Conservation (phyloP, 2,329 filamentous ascomycete genomes). For the Magnaporthales sp. region DNA sequence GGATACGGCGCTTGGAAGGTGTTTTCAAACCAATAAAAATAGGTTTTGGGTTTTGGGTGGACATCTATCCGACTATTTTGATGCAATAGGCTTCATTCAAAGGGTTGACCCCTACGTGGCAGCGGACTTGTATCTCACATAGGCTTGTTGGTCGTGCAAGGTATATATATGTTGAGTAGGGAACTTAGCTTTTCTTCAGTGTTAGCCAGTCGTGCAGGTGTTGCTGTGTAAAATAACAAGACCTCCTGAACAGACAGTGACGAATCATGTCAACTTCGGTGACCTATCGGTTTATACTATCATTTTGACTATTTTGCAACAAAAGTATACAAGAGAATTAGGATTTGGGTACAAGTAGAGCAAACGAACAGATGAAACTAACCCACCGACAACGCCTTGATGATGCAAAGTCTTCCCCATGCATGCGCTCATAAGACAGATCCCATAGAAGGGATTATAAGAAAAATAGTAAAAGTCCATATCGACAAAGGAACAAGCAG, state of each 20-base stretch:
- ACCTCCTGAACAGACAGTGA: too few species aligned
- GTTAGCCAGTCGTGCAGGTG: neutral
- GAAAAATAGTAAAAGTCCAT: neutral
- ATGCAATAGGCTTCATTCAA: neutral
- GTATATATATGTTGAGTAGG: neutral
- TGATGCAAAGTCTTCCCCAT: neutral
- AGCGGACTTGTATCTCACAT: neutral
- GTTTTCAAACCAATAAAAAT: neutral
- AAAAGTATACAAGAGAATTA: neutral
- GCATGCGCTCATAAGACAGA: neutral
- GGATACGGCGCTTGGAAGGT: conserved; percentile 1
- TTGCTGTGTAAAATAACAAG: neutral
- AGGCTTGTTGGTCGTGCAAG: neutral
- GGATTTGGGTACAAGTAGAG: conserved; percentile 3
- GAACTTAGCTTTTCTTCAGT: neutral
- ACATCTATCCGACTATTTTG: neutral
- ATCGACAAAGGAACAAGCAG: neutral
- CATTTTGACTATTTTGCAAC: neutral
- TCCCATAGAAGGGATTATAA: neutral
- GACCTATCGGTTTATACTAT: too few species aligned
- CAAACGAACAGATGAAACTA: neutral
- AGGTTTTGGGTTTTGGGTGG: neutral
- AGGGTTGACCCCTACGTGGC: neutral
- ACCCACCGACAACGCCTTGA: neutral
- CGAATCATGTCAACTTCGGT: too few species aligned